A percentile compares a stretch with the other conserved stretches of the same genome.
These are phyloP conservation scores for Cladosporium sp. DNA, from an alignment of 2,329 filamentous ascomycete species.

Conservation along the genomic window DNA sequence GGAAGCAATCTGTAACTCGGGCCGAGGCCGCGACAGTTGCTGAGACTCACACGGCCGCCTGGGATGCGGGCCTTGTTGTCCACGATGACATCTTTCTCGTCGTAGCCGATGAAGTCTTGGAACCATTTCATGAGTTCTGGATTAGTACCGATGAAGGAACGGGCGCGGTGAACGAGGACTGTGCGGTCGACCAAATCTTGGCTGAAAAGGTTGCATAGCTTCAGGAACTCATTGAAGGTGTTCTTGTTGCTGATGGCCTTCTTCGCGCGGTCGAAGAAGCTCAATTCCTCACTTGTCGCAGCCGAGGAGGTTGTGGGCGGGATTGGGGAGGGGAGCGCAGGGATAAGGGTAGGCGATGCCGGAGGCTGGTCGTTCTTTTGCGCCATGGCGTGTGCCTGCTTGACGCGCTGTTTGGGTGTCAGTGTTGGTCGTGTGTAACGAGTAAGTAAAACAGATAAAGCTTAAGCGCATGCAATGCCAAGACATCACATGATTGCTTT, in stretches of 20 bases:
- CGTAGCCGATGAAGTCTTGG: constrained; percentile 77
- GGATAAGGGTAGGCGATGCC: constrained; percentile 84
- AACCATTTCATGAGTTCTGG: constrained; percentile 87
- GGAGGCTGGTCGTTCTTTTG: constrained; percentile 41
- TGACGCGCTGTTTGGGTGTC: constrained; percentile 61
- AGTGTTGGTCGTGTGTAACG: background rate
- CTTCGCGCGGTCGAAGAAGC: constrained; percentile 94
- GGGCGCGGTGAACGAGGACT: constrained; percentile 77
- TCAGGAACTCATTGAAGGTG: constrained; percentile 92
- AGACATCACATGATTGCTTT: constrained; percentile 10
- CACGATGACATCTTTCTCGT: constrained; percentile 73
- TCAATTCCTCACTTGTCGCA: constrained; percentile 81
- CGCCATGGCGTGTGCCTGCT: constrained; percentile 61
- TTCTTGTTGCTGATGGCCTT: constrained; percentile 93
- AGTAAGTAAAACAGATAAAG: background rate
- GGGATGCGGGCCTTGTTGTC: constrained; percentile 76
- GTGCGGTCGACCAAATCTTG: constrained; percentile 88
- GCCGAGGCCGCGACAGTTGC: constrained; percentile 92
- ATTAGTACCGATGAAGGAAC: constrained; percentile 83
- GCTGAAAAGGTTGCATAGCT: constrained; percentile 93
- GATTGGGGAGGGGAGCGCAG: constrained; percentile 82
- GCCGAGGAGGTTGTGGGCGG: constrained; percentile 71
- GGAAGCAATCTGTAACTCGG: constrained; percentile 93
- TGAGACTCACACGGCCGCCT: constrained; percentile 81
- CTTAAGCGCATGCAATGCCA: background rate